Evolutionary conservation across 2,329 filamentous ascomycete species (phyloP).

Genomic region (Paraphoma chrysanthemicola): DNA sequence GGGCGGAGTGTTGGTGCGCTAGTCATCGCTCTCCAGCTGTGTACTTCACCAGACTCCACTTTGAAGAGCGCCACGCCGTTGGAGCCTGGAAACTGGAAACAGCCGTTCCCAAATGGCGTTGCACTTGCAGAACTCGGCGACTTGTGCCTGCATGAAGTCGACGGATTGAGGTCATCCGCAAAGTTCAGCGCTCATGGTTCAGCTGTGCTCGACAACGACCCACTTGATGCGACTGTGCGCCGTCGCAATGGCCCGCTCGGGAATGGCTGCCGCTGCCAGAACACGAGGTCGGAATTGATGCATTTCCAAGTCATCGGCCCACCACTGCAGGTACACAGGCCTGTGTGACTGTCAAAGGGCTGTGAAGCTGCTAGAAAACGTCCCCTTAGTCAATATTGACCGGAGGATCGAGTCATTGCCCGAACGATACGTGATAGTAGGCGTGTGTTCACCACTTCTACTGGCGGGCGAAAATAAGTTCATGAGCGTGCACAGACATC

Average conservation of each 20-base stretch:
- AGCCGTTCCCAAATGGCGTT: slow-evolving; percentile 7
- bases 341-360: background rate
- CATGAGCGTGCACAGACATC: slow-evolving; percentile 15
- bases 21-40: background rate
- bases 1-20: slow-evolving; percentile 24
- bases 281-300: slow-evolving; percentile 19
- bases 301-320: slow-evolving; percentile 20
- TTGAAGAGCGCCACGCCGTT: slow-evolving; percentile 11
- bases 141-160: slow-evolving; percentile 10
- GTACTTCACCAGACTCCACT: background rate
- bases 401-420: slow-evolving; percentile 1
- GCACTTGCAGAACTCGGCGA: slow-evolving; percentile 18
- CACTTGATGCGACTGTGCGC: slow-evolving; percentile 22
- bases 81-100: slow-evolving; percentile 18
- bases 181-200: slow-evolving; percentile 16
- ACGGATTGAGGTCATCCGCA: slow-evolving; percentile 6
- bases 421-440: background rate
- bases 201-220: slow-evolving; percentile 24
- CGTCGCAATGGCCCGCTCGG: slow-evolving; percentile 18
- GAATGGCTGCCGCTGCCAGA: slow-evolving; percentile 33
- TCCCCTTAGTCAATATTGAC: slow-evolving; percentile 4
- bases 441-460: slow-evolving; percentile 2
- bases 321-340: slow-evolving; percentile 5
- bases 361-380: background rate
- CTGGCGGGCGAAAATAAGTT: slow-evolving; percentile 19